Evolutionary conservation across 2,329 filamentous ascomycete species (phyloP).

Genomic region (Trichophyton benhamiae): DNA sequence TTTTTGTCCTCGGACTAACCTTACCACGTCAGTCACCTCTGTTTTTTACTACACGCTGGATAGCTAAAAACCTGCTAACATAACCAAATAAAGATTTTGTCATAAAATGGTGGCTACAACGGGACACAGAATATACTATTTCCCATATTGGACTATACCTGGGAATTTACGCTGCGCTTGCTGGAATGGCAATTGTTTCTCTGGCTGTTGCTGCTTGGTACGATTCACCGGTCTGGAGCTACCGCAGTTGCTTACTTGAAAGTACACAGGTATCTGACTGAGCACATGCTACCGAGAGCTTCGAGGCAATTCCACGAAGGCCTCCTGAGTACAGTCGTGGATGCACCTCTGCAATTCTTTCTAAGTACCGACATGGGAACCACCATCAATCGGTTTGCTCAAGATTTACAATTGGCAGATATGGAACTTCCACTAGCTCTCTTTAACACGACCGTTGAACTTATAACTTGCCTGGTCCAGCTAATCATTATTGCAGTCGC

Average conservation of each 20-base stretch:
- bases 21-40: background rate
- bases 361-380: constrained; percentile 34
- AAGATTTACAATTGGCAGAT: constrained; percentile 2
- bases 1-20: background rate
- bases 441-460: constrained; percentile 5
- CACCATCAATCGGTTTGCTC: constrained; percentile 11
- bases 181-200: background rate
- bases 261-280: background rate
- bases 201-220: background rate
- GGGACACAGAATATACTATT: background rate
- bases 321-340: constrained; percentile 15
- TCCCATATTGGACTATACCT: background rate
- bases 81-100: background rate
- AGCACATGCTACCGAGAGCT: background rate
- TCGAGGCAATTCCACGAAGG: constrained; percentile 14
- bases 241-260: background rate
- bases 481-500: background rate
- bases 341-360: constrained; percentile 33
- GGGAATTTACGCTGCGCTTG: background rate
- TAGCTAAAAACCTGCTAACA: background rate
- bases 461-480: background rate
- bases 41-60: background rate
- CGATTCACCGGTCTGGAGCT: background rate
- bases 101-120: background rate
- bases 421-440: background rate